These are phyloP conservation scores for Boechera stricta DNA, from an alignment of 345 rosid species.

Conservation along the genomic window DNA sequence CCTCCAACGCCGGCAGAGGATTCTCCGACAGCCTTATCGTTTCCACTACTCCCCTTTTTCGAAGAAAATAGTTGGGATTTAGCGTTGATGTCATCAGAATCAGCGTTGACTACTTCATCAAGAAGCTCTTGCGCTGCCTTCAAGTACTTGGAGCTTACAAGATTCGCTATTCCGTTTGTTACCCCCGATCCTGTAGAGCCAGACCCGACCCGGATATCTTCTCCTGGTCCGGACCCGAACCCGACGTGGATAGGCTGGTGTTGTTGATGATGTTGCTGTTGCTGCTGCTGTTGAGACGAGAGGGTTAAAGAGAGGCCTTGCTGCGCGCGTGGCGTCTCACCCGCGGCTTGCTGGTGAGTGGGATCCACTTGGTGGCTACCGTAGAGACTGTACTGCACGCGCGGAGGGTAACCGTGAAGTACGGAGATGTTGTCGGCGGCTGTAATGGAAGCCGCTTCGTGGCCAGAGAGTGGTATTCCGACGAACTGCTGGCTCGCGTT, in stretches of 20 bases:
- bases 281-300: slow-evolving; percentile 80
- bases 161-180: slow-evolving; percentile 71
- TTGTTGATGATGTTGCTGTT: slow-evolving; percentile 59
- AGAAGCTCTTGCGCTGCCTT: slow-evolving; percentile 94
- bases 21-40: slow-evolving; percentile 58
- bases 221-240: slow-evolving; percentile 61
- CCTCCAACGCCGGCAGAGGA: slow-evolving; percentile 51
- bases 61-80: slow-evolving; percentile 42
- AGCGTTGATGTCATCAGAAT: slow-evolving; percentile 46
- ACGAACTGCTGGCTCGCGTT: slow-evolving; percentile 71
- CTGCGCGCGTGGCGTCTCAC: slow-evolving; percentile 76
- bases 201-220: slow-evolving; percentile 59
- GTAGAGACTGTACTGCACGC: slow-evolving; percentile 74
- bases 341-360: slow-evolving; percentile 54
- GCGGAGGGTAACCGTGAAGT: slow-evolving; percentile 82
- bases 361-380: slow-evolving; percentile 60
- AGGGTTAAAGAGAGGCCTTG: slow-evolving; percentile 84
- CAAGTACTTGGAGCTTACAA: slow-evolving; percentile 90
- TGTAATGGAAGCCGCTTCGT: slow-evolving; percentile 48
- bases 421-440: slow-evolving; percentile 64
- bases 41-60: slow-evolving; percentile 53
- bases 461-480: slow-evolving; percentile 74
- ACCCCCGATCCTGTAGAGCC: slow-evolving; percentile 80
- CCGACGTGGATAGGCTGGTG: slow-evolving; percentile 47
- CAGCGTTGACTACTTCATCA: slow-evolving; percentile 90